A percentile compares a stretch with the other conserved stretches of the same genome.
Evolutionary conservation across 2,329 filamentous ascomycete genomes (phyloP).

Genomic region (Arachnopeziza araneosa): DNA sequence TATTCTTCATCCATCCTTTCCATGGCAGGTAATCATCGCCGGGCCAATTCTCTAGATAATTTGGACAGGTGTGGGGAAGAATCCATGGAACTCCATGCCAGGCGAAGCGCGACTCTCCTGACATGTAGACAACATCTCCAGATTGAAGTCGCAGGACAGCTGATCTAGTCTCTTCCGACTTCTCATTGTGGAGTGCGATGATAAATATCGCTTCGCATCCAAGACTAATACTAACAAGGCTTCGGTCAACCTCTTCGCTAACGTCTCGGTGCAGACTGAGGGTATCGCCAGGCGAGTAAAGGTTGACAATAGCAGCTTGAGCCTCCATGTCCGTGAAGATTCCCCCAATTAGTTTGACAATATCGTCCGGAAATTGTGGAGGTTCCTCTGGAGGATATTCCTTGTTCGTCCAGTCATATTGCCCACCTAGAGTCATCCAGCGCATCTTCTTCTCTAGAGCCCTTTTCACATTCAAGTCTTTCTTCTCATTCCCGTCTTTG

Average conservation of each 20-base stretch:
- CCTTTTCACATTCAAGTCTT: conserved; percentile 61
- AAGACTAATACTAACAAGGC: conserved; percentile 78
- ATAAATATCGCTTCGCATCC: conserved; percentile 90
- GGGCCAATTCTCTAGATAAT: conserved; percentile 71
- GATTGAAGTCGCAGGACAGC: conserved; percentile 66
- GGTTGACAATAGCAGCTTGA: conserved; percentile 88
- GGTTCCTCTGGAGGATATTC: conserved; percentile 65
- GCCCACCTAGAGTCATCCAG: conserved; percentile 91
- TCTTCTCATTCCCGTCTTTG: conserved; percentile 69
- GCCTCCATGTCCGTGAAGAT: conserved; percentile 74
- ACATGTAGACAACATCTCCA: conserved; percentile 90
- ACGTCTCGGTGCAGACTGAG: conserved; percentile 93
- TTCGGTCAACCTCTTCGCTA: conserved; percentile 73
- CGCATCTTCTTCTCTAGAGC: conserved; percentile 76
- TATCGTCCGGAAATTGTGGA: conserved; percentile 69
- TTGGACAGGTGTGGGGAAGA: conserved; percentile 70
- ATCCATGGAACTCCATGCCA: conserved; percentile 96
- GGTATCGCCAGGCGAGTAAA: conserved; percentile 86
- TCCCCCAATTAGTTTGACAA: conserved; percentile 58
- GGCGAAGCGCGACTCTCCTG: conserved; percentile 71
- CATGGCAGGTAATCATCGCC: conserved; percentile 49
- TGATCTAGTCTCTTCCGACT: conserved; percentile 35
- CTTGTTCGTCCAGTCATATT: conserved; percentile 94
- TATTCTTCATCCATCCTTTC: conserved; percentile 82
- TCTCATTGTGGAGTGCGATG: conserved; percentile 51